Evolutionary conservation across 116 monocot species (phyloP), one percentile per base, ranked within the genome.

Genomic region (Dioscorea cayenensis): DNA sequence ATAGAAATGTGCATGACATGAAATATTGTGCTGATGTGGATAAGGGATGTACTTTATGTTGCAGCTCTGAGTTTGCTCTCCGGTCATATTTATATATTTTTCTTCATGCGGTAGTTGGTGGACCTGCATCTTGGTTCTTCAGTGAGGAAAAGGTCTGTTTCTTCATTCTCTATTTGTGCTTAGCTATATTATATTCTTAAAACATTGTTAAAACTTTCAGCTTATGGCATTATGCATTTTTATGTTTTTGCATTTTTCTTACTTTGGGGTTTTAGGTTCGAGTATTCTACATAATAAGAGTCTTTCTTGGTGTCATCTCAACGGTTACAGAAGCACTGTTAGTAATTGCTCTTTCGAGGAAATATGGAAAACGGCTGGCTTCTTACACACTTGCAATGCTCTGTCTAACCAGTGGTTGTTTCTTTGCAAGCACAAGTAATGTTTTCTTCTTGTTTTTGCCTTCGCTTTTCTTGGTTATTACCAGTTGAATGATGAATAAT

Each of bases 341-440:
- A 20, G 62, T 62, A 23, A 20, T 62, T 62, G 62, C 62, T 23
- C 62, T 62, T 62, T 62, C 62, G 12, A 62, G 62, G 25, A 62
- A 62, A 27, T 62, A 62, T 62, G 62, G 62, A 62, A 62, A 62
- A 62, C 20, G 62, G 2, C 62, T 62, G 18, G 62, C 62, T 62
- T 74, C 71, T 60, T 99, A 99, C 72, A 36, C 89, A 68, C 88
- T 99, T 75, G 99, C 94, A 75, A 81, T 99, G 94, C 72, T 99
- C 58, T 99, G 89, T 76, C 74, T 94, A 73, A 89, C 99, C 36
- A 99, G 99, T 80, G 99, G 99, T 67, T 94, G 94, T 69, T 99
- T 91, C 87, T 99, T 62, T 23, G 62, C 62, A 27, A 62, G 62
- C 62, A 62, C 62, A 62, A 62, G 62, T 62, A 62, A 62, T 27